Conservation (phyloP, 2,329 filamentous ascomycete species). For the Saccharata proteae region DNA sequence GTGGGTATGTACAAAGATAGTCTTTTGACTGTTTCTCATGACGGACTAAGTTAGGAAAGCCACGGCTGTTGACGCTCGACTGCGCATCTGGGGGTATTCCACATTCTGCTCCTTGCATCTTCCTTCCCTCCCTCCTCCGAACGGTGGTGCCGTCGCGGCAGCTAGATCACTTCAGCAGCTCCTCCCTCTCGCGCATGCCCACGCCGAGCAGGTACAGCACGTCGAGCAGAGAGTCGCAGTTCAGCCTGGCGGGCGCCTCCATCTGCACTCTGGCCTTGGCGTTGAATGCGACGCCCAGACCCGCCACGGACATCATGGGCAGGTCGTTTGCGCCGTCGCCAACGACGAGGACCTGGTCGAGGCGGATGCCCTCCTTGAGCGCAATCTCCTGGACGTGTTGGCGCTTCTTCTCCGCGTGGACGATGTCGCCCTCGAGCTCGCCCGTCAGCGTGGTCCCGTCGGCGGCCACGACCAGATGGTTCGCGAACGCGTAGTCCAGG, state of each 20-base stretch:
- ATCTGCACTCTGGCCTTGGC: constrained; percentile 74
- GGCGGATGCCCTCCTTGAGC: constrained; percentile 49
- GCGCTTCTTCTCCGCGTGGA: constrained; percentile 64
- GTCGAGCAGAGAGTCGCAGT: constrained; percentile 53
- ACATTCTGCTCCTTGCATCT: no score
- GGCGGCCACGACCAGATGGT: constrained; percentile 60
- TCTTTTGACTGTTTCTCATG: no score
- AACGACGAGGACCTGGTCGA: constrained; percentile 59
- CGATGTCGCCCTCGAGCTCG: constrained; percentile 58
- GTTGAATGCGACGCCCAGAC: constrained; percentile 70
- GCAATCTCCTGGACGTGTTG: constrained; percentile 62
- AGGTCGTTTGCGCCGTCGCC: constrained; percentile 78
- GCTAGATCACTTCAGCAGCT: constrained; percentile 32
- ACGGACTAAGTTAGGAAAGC: no score
- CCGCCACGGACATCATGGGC: constrained; percentile 64
- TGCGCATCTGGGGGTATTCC: no score
- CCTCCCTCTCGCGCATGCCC: constrained; percentile 49
- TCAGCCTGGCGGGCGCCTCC: constrained; percentile 60
- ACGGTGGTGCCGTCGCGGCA: no score
- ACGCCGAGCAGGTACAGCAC: constrained; percentile 65
- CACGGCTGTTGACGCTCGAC: no score
- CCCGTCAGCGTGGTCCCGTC: constrained; percentile 49
- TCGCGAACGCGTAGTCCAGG: constrained; percentile 80
- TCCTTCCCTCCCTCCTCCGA: no score
- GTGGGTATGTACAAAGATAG: no score